Evolutionary conservation across 345 rosid species (phyloP).

Genomic region (Sonneratia caseolaris): DNA sequence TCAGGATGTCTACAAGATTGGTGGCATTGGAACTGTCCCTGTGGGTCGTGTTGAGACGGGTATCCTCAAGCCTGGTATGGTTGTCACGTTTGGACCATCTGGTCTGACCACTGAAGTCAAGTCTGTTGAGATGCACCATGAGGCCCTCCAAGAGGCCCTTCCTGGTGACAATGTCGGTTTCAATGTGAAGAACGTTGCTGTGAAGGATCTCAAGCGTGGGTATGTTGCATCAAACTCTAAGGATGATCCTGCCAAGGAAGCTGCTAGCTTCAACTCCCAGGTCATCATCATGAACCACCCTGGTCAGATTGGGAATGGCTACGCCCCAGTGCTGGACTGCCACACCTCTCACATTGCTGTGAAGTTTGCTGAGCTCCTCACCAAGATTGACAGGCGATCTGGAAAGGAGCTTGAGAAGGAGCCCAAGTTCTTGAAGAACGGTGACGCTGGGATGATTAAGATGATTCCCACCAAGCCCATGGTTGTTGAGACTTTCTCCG

Average conservation of each 20-base stretch:
- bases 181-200: conserved; percentile 36
- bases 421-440: conserved; percentile 38
- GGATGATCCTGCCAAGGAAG: conserved; percentile 35
- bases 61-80: conserved; percentile 16
- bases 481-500: conserved; percentile 23
- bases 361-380: conserved; percentile 24
- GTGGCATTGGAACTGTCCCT: conserved; percentile 19
- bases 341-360: conserved; percentile 26
- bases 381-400: conserved; percentile 32
- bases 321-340: conserved; percentile 23
- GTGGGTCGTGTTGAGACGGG: conserved; percentile 18
- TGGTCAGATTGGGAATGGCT: conserved; percentile 28
- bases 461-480: conserved; percentile 29
- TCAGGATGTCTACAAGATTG: conserved; percentile 19
- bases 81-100: conserved; percentile 15
- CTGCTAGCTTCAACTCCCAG: conserved; percentile 29
- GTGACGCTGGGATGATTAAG: conserved; percentile 27
- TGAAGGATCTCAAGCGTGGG: conserved; percentile 37
- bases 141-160: conserved; percentile 16
- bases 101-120: conserved; percentile 17
- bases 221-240: conserved; percentile 30
- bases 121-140: conserved; percentile 18
- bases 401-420: conserved; percentile 35
- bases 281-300: conserved; percentile 39
- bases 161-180: conserved; percentile 29